Base-by-base conservation (phyloP, 192 early-diverging fungal species). In the Backusella macrospora region DNA sequence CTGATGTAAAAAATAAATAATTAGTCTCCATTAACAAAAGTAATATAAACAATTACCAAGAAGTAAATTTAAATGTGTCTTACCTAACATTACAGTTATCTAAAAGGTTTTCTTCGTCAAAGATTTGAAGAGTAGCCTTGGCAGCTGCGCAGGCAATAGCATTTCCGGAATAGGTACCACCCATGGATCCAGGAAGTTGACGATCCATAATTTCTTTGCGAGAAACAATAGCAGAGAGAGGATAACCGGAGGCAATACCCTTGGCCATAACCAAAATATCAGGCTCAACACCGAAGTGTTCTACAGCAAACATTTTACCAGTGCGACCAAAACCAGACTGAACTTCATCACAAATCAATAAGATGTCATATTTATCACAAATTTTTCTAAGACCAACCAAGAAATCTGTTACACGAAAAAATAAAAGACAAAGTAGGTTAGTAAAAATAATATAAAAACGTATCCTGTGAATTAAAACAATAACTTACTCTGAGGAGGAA, bases 211-310 rank as follows among this genome's bases (percentile, higher is more conserved):
- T 59, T 52, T 82, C 80, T 46, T 79, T 78, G 21, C 63, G 62
- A 5, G 80, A 76, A 16, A 79, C 82, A 79, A 84, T 82, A 16
- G 70, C 77, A 34, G 77, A 79, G 9, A 84, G 48, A 7, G 82
- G 82, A 40, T 82, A 84, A 49, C 82, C 82, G 40, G 72, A 74
- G 23, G 82, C 82, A 65, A 84, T 84, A 23, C 80, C 82, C 46
- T 84, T 84, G 18, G 82, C 82, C 80, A 84, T 81, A 6, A 84
- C 78, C 73, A 82, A 39, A 43, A 84, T 84, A 74, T 84, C 83
- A 39, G 83, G 83, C 5, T 29, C 46, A 16, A 84, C 67, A 26
- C 43, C 63, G 18, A 65, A 73, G 47, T 84, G 83, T 65, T 84
- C 83, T 10, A 76, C 75, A 21, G 81, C 80, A 76, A 81, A 82